Percentiles rank a stretch among this genome's conserved stretches.
Evolutionary conservation across 1,139 yeast genomes (phyloP).

Genomic region (Nakaseomyces kungkrabaensis): DNA sequence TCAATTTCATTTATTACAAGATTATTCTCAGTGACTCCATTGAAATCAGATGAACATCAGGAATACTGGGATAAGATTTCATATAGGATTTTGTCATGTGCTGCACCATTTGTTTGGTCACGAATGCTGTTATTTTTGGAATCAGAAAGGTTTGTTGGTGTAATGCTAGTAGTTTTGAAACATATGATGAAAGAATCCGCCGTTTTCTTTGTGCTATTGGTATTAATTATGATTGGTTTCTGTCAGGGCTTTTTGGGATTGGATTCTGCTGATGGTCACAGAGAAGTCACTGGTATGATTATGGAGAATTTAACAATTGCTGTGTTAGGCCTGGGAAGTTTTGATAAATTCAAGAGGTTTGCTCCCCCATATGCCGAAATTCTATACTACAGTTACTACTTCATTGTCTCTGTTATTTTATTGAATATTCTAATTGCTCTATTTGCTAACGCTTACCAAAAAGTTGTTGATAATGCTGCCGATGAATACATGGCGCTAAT

Average conservation of each 20-base stretch:
- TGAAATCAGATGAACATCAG: conserved; percentile 13
- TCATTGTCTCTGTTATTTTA: conserved; percentile 61
- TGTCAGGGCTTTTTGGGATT: conserved; percentile 79
- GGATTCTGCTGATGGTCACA: conserved; percentile 77
- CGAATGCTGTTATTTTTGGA: conserved; percentile 67
- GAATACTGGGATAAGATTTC: conserved; percentile 52
- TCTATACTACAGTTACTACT: conserved; percentile 66
- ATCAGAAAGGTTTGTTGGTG: conserved; percentile 75
- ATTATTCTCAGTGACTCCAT: conserved; percentile 37
- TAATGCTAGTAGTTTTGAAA: conserved; percentile 75
- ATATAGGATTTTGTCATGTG: conserved; percentile 64
- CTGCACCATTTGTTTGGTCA: conserved; percentile 84
- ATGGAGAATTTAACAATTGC: conserved; percentile 59
- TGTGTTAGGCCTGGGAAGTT: conserved; percentile 63
- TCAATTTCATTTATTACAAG: conserved; percentile 47
- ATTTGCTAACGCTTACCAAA: conserved; percentile 74
- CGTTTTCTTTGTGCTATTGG: conserved; percentile 64
- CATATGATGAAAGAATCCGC: conserved; percentile 82
- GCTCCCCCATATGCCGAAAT: conserved; percentile 80
- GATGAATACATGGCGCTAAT: conserved; percentile 79
- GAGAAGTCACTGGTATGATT: conserved; percentile 61
- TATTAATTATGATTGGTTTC: conserved; percentile 68
- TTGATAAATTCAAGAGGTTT: conserved; percentile 56
- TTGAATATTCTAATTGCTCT: conserved; percentile 77
- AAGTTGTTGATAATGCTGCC: conserved; percentile 71